A percentile compares a stretch with the other conserved stretches of the same genome.
Conservation (phyloP, 768 basidiomycete genomes). For the Pholiota molesta region DNA sequence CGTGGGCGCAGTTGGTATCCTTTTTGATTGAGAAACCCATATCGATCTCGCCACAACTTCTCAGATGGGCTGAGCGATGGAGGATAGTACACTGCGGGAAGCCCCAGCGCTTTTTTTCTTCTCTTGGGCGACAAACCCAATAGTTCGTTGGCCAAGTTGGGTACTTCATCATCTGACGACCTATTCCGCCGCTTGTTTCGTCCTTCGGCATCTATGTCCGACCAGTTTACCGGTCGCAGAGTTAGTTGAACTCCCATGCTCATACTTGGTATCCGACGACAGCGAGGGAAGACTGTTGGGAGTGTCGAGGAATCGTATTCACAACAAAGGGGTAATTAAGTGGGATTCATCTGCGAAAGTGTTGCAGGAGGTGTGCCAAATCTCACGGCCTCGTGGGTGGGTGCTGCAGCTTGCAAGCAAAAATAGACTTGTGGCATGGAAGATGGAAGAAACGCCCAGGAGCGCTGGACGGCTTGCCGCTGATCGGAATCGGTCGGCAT, state of each 20-base stretch:
- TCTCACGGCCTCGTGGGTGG: conserved; percentile 14
- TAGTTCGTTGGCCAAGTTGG: conserved; percentile 7
- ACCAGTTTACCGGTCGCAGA: conserved; percentile 30
- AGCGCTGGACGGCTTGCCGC: neutral
- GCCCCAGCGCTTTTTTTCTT: conserved; percentile 17
- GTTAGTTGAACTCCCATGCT: conserved; percentile 18
- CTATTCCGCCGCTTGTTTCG: conserved; percentile 21
- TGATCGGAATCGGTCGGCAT: conserved; percentile 13
- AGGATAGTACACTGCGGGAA: conserved; percentile 25
- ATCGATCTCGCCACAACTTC: conserved; percentile 31
- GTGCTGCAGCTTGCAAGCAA: neutral
- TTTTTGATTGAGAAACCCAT: conserved; percentile 24
- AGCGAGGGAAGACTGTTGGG: conserved; percentile 9
- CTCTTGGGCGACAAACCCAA: conserved; percentile 13
- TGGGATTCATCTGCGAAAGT: conserved; percentile 1
- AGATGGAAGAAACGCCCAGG: neutral
- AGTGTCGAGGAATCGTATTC: conserved; percentile 4
- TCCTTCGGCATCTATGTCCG: conserved; percentile 25
- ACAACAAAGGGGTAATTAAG: conserved; percentile 10
- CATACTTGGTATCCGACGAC: conserved; percentile 7
- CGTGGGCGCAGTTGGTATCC: conserved; percentile 31
- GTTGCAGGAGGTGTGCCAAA: neutral
- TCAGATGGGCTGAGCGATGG: conserved; percentile 28
- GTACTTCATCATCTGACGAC: conserved; percentile 16
- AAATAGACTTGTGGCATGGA: neutral